These are phyloP conservation scores for Neurospora cerealis DNA, from an alignment of 495 filamentous ascomycete genomes.

Conservation along the genomic window DNA sequence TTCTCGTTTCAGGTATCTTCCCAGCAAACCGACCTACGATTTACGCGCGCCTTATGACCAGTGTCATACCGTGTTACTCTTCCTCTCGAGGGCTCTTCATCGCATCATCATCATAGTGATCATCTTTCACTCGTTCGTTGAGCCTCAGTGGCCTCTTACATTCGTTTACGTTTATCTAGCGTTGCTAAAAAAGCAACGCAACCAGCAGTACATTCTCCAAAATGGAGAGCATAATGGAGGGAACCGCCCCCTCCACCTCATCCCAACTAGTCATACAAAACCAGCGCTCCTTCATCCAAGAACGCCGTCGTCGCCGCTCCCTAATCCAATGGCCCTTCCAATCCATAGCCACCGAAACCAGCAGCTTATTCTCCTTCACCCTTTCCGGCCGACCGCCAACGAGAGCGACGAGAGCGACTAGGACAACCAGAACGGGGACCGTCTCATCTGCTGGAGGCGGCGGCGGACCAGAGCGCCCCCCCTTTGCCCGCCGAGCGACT, in stretches of 20 bases:
- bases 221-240: background rate
- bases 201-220: background rate
- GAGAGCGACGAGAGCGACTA: slow-evolving; percentile 1
- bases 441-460: background rate
- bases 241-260: background rate
- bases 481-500: slow-evolving; percentile 11
- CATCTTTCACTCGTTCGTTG: background rate
- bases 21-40: background rate
- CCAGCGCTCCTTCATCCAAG: background rate
- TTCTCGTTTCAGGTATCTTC: background rate
- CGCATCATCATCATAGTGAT: background rate
- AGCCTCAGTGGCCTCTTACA: background rate
- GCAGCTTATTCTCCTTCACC: background rate
- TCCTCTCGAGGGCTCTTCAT: background rate
- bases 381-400: background rate
- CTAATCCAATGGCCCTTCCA: slow-evolving; percentile 26
- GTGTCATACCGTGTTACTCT: background rate
- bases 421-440: slow-evolving; percentile 1
- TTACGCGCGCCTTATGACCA: background rate
- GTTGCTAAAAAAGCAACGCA: background rate
- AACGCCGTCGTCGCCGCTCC: background rate
- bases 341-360: slow-evolving; percentile 15
- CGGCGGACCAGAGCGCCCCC: background rate
- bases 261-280: background rate
- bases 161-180: background rate